phyloP scores from a whole-genome alignment of 177 flowering plant genomes.

The Vitis hybrid region DNA sequence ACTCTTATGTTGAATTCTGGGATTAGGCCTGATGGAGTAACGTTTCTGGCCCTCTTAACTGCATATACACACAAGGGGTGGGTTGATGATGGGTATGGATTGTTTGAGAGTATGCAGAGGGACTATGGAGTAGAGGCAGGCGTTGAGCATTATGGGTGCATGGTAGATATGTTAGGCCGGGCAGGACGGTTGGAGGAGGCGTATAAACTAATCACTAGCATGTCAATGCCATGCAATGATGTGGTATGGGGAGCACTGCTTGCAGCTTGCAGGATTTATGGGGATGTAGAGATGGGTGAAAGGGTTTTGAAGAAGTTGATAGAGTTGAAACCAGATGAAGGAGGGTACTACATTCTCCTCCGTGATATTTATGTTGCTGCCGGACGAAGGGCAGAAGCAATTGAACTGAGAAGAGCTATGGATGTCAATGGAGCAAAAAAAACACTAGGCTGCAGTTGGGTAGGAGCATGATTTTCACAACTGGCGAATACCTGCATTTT shows the following conservation, averaged over 20 bases:
- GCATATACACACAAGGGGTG: constrained; percentile 18
- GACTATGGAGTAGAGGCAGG: constrained; percentile 13
- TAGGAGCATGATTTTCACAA: background rate
- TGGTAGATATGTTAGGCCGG: constrained; percentile 21
- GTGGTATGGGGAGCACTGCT: constrained; percentile 23
- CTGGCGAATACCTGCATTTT: too few relatives aligned
- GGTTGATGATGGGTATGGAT: constrained; percentile 13
- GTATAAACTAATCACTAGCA: background rate
- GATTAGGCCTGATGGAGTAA: constrained; percentile 11
- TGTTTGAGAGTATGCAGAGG: constrained; percentile 10
- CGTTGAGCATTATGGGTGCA: constrained; percentile 20
- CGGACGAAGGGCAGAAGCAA: constrained; percentile 13
- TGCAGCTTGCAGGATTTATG: constrained; percentile 11
- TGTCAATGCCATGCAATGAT: constrained; percentile 17
- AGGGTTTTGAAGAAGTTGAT: constrained; percentile 15
- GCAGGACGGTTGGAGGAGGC: constrained; percentile 22
- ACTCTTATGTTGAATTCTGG: constrained; percentile 6
- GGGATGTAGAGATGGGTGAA: constrained; percentile 18
- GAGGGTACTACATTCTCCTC: constrained; percentile 20
- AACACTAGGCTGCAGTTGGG: constrained; percentile 18
- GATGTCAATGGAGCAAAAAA: constrained; percentile 14
- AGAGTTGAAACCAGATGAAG: constrained; percentile 20
- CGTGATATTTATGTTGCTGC: constrained; percentile 16
- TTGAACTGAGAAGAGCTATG: constrained; percentile 8
- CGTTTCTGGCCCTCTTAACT: constrained; percentile 12